Evolutionary conservation across 805 yeast species (phyloP), one percentile per base, ranked within the genome.

Genomic region (Schwanniomyces vanrijiae): DNA sequence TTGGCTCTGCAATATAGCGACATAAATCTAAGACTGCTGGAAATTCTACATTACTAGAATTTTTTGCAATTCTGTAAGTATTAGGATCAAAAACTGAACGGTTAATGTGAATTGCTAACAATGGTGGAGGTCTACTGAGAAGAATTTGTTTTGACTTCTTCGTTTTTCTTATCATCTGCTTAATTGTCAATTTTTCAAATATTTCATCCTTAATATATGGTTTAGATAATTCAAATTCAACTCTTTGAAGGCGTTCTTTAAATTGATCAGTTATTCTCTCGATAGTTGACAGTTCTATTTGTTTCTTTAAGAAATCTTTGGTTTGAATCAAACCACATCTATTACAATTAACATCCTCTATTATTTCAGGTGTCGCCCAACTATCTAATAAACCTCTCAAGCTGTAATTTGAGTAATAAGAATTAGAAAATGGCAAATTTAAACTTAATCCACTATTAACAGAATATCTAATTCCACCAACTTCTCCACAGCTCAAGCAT

Each of bases 341-440:
- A 60, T 91, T 90, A 71, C 99, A 92, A 65, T 90, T 92, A 31
- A 92, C 99, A 40, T 90, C 96, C 54, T 89, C 91, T 48, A 92
- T 90, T 19, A 87, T 81, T 61, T 92, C 99, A 34, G 91, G 88
- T 47, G 80, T 76, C 5, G 76, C 80, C 89, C 90, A 88, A 37
- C 82, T 81, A 40, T 76, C 70, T 51, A 88, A 64, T 44, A 88
- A 71, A 14, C 77, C 81, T 4, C 77, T 64, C 46, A 88, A 66
- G 10, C 59, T 59, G 42, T 61, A 68, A 16, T 64, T 60, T 8
- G 70, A 56, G 48, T 68, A 59, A 47, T 66, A 60, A 4, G 68
- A 58, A 8, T 53, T 26, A 37, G 75, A 63, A 31, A 64, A 62
- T 0, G 92, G 91, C 42, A 88, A 69, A 51, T 84, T 87, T 54